phyloP scores from a whole-genome alignment of 257 asterid species.

The Fraxinus quadrangulata region DNA sequence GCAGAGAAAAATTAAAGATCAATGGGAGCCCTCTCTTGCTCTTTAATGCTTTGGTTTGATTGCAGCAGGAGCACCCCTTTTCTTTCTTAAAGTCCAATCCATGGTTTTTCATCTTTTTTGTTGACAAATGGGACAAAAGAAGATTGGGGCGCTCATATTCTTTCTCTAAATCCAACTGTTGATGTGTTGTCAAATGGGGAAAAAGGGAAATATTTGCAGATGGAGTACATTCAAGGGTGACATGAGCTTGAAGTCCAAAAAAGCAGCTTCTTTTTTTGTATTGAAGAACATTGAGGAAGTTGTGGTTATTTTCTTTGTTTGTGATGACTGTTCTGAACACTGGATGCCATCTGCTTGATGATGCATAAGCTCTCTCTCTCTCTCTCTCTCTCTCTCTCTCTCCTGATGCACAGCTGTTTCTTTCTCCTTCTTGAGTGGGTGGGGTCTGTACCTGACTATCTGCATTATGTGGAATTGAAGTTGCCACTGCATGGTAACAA shows the following conservation, averaged over 20 bases:
- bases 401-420: too few relatives aligned
- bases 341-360: not conserved
- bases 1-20: not conserved
- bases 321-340: not conserved
- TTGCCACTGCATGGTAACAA: too few relatives aligned
- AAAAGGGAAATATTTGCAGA: too few relatives aligned
- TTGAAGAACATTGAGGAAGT: constrained; percentile 9
- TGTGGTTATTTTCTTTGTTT: not conserved
- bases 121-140: not conserved
- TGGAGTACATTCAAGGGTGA: not conserved
- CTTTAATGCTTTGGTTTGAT: not conserved
- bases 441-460: too few relatives aligned
- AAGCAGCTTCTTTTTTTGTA: not conserved
- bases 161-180: too few relatives aligned
- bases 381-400: too few relatives aligned
- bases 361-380: too few relatives aligned
- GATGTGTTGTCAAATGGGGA: not conserved
- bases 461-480: too few relatives aligned
- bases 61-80: not conserved
- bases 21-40: not conserved
- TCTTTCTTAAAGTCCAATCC: not conserved
- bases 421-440: too few relatives aligned
- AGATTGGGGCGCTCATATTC: not conserved
- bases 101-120: not conserved
- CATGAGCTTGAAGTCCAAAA: too few relatives aligned